Evolutionary conservation across 441 rosid species (phyloP), one percentile per base, ranked within the genome.

Genomic region (Bocquillonia castaneifolia): DNA sequence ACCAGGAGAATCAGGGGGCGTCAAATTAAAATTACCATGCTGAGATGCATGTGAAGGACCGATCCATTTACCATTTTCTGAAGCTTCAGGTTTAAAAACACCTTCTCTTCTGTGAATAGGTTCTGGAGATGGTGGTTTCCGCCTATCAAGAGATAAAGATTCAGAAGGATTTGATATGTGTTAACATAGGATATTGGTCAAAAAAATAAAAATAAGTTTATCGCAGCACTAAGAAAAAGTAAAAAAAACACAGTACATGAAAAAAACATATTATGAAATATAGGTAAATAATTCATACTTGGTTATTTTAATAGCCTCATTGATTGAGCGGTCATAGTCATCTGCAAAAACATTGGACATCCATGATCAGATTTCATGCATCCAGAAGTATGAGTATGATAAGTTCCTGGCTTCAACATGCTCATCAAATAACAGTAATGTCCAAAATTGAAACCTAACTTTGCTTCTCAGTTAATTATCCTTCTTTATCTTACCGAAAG

Each of bases 321-420:
- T 95, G 81, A 95, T 95, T 31, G 99, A 92, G 68, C 87, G 87
- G 74, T 95, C 99, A 78, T 88, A 95, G 82, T 92, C 99, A 88
- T 95, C 99, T 95, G 96, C 91, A 82, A 76, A 69, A 83, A 53
- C 26, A 75, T 28, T 77, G 50, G 47, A 66, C 37, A 64, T 20
- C 54, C 31, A 68, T 37, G 26, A 56, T 69, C 39, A 75, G 66
- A 55, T 10, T 66, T 59, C 50, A 51, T 20, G 9, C 6, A 40
- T 37, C 31, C 28, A 64, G 20, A 22, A 36, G 37, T 48, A 47
- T 26, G 44, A 42, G 39, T 67, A 55, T 8, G 44, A 47, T 42
- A 6, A 56, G 20, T 22, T 44, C 36, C 22, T 48, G n/a, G 50
- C 34, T 36, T 32, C 23, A 63, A 7, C 4, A n/a, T 2, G 20